Conservation (phyloP, 1,284 basidiomycete species). For the Ceratobasidium sp. region DNA sequence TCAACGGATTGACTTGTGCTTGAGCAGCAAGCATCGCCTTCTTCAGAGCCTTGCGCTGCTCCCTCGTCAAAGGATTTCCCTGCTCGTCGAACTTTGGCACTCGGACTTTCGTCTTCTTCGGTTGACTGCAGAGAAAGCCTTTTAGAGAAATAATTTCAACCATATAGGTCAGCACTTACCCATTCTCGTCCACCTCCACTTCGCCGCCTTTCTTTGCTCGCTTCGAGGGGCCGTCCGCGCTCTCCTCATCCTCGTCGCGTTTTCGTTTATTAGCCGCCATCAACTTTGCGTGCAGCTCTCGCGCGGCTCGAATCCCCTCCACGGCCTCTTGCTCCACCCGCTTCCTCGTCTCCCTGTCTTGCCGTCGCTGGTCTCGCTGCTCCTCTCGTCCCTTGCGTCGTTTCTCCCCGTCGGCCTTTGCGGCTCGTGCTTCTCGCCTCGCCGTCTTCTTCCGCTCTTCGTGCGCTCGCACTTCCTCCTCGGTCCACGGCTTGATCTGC, state of each 20-base stretch:
- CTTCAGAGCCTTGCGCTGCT: slow-evolving; percentile 37
- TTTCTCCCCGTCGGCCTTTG: slow-evolving; percentile 30
- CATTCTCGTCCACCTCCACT: slow-evolving; percentile 15
- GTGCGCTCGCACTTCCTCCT: slow-evolving; percentile 44
- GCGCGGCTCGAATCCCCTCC: slow-evolving; percentile 36
- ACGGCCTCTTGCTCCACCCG: slow-evolving; percentile 40
- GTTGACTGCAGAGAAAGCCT: not conserved
- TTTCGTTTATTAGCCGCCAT: slow-evolving; percentile 43
- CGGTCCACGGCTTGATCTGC: slow-evolving; percentile 42
- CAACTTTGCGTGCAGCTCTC: slow-evolving; percentile 31
- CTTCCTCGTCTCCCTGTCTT: slow-evolving; percentile 29
- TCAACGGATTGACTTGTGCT: slow-evolving; percentile 31
- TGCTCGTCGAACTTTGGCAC: slow-evolving; percentile 37
- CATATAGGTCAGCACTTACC: slow-evolving; percentile 3
- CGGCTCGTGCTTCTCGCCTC: slow-evolving; percentile 32
- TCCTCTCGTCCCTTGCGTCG: slow-evolving; percentile 22
- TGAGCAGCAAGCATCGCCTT: slow-evolving; percentile 36
- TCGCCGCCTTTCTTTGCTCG: slow-evolving; percentile 20
- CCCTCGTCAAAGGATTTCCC: slow-evolving; percentile 37
- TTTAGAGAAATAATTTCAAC: not conserved
- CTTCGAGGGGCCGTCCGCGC: slow-evolving; percentile 4
- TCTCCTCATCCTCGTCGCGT: slow-evolving; percentile 42
- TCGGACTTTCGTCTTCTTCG: slow-evolving; percentile 24
- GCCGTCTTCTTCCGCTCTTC: slow-evolving; percentile 38
- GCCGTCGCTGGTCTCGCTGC: slow-evolving; percentile 37